Evolutionary conservation across 2,329 filamentous ascomycete genomes (phyloP), one percentile per base, ranked within the genome.

Genomic region (Fusarium verrucosum): DNA sequence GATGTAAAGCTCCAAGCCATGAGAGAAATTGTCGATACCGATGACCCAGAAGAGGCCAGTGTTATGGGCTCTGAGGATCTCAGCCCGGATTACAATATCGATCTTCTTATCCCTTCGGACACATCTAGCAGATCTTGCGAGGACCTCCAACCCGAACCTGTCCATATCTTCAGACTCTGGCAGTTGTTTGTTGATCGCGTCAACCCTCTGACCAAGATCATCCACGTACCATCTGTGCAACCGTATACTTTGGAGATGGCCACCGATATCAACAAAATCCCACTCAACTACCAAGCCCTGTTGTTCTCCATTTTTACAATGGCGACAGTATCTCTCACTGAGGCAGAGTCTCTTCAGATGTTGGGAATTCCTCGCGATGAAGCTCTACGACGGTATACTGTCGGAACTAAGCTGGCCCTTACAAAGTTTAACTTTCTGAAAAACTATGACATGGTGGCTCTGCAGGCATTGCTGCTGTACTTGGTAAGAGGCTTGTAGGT

Each of bases 111-210:
- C 45, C 68, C 73, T 7, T 77, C 78, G 28, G 79, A 81, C 49
- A 71, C 78, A 26, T 74, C 77, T 2, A 72, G 75, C 7, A 71
- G 74, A 22, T 79, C 74, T 40, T 68, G 79, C 14, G 80, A 83
- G 49, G 80, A 83, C 14, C 77, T 90, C 72, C 88, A 90, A 66
- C 91, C 91, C 0, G 80, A 86, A 6, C 84, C 87, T 0, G 82
- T 86, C 13, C 86, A 91, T 30, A 85, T 91, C 23, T 88, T 91
- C 69, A 83, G 83, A 46, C 81, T 94, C 7, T 94, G 91, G 91
- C 89, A 92, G 72, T 80, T 87, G 10, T 93, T 89, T 65, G 78
- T 92, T 7, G 87, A 92, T 44, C 88, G 91, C 60, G 87, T 94
- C 52, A 90, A 94, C 69, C 90, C 91, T 0, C 74, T 92, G 41